Evolutionary conservation across 2,329 filamentous ascomycete species (phyloP), one percentile per base, ranked within the genome.

Genomic region (Sporothrix curviconia): DNA sequence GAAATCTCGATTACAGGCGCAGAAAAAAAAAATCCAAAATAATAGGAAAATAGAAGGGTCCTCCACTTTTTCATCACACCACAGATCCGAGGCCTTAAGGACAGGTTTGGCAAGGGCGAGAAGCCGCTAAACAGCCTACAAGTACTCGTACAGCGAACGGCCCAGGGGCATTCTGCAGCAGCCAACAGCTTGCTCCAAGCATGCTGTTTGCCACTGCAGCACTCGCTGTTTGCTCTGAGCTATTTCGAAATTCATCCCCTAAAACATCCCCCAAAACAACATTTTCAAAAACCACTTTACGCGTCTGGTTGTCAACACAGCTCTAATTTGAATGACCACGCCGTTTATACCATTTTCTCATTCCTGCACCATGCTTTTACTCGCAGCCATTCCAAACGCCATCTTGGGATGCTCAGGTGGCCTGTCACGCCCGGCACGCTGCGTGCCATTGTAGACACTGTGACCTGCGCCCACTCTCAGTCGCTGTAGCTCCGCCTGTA

Each of bases 41-140:
- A n/a, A n/a, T n/a, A n/a, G n/a, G 44, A 36, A 32, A 19, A 44
- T 24, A 44, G 37, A n/a, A n/a, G n/a, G 39, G 9, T 8, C 28
- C 50, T 43, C 51, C 51, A 58, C 56, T 44, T 55, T 58, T 58
- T 4, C 17, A 14, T 17, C 34, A 25, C 19, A 19, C 30, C 32
- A 32, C 50, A 55, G 22, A 57, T 34, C 56, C 50, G 56, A 55
- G 49, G 49, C 49, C 34, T 30, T 15, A 25, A 19, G 32, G 19
- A 32, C 17, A 8, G 17, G 15, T 22, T 19, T 32, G 28, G 28
- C 11, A 28, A 44, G 14, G 14, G 11, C 8, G 22, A 36, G 34
- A 24, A 6, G 46, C 17, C 32, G 47, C 47, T 37, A 37, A 34
- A 50, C n/a, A n/a, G n/a, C n/a, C n/a, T n/a, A n/a, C n/a, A n/a